These are phyloP conservation scores for Candida ipomoeae DNA, from an alignment of 805 yeast species.

Conservation along the genomic window DNA sequence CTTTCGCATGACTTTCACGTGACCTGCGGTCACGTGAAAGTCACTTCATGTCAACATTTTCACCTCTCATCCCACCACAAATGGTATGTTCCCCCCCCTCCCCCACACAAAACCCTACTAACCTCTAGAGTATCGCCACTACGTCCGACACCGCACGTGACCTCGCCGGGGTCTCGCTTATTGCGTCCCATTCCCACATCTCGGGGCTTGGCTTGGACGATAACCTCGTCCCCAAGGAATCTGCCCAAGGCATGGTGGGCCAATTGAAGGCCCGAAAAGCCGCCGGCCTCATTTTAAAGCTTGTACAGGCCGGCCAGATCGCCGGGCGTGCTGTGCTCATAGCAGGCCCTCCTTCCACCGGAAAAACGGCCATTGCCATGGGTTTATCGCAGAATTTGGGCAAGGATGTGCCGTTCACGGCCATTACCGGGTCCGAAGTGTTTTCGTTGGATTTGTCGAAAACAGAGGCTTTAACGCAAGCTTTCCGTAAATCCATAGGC, in stretches of 20 bases:
- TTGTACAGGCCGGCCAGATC: slow-evolving; percentile 90
- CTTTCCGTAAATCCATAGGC: slow-evolving; percentile 93
- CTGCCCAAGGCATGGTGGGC: slow-evolving; percentile 95
- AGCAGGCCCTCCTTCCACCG: slow-evolving; percentile 99
- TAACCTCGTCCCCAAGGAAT: slow-evolving; percentile 71
- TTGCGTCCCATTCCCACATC: slow-evolving; percentile 98
- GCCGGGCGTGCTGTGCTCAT: slow-evolving; percentile 94
- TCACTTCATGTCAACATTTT: neutral
- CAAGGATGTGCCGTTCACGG: slow-evolving; percentile 86
- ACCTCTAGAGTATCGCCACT: slow-evolving; percentile 17
- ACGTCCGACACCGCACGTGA: slow-evolving; percentile 28
- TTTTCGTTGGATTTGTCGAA: slow-evolving; percentile 88
- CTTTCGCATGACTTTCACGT: neutral
- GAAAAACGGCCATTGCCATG: slow-evolving; percentile 97
- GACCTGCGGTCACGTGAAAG: neutral
- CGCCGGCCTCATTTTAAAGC: slow-evolving; percentile 87
- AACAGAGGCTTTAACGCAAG: slow-evolving; percentile 95
- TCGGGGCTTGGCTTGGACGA: slow-evolving; percentile 96
- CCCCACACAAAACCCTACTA: slow-evolving; percentile 7
- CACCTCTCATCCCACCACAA: slow-evolving; percentile 6
- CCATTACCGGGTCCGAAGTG: slow-evolving; percentile 91
- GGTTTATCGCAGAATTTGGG: slow-evolving; percentile 78
- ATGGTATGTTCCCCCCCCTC: slow-evolving; percentile 10
- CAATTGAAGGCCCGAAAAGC: slow-evolving; percentile 93
- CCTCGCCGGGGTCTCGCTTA: slow-evolving; percentile 54